Percentiles rank a stretch among this genome's conserved stretches.
Evolutionary conservation across 2,329 filamentous ascomycete genomes (phyloP).

Genomic region (Gaeumannomyces sp.): DNA sequence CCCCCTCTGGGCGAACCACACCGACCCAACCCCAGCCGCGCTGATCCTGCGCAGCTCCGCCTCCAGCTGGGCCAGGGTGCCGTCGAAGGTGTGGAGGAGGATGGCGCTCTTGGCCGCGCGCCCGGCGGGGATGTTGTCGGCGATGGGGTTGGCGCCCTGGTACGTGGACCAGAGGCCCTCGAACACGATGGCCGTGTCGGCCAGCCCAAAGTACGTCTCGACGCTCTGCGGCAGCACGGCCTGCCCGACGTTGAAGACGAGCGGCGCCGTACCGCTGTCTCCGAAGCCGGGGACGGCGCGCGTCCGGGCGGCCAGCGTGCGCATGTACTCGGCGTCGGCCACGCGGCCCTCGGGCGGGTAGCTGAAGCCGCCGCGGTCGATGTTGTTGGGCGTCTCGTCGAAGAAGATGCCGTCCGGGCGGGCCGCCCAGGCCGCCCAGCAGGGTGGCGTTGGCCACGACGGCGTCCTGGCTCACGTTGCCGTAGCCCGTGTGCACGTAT

Average conservation of each 20-base stretch:
- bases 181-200: conserved; percentile 9
- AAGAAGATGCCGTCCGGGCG: conserved; percentile 18
- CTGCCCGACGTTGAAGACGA: conserved; percentile 10
- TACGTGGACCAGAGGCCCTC: conserved; percentile 6
- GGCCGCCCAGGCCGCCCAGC: conserved; percentile 14
- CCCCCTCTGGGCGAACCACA: not conserved
- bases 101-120: conserved; percentile 6
- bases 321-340: conserved; percentile 2
- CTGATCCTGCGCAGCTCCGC: conserved; percentile 6
- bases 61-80: not conserved
- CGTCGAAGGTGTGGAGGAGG: conserved; percentile 7
- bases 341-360: too few species aligned
- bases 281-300: not conserved
- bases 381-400: conserved; percentile 14
- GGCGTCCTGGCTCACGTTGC: conserved; percentile 7
- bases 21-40: not conserved
- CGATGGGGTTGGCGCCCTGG: conserved; percentile 1
- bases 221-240: not conserved
- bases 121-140: not conserved
- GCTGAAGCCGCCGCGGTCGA: too few species aligned
- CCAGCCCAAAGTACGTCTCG: conserved; percentile 5
- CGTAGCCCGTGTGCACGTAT: conserved; percentile 14
- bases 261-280: too few species aligned
- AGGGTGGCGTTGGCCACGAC: conserved; percentile 11
- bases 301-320: not conserved